Evolutionary conservation across 2,329 filamentous ascomycete genomes (phyloP).

Genomic region (Rhynchosporium agropyri): DNA sequence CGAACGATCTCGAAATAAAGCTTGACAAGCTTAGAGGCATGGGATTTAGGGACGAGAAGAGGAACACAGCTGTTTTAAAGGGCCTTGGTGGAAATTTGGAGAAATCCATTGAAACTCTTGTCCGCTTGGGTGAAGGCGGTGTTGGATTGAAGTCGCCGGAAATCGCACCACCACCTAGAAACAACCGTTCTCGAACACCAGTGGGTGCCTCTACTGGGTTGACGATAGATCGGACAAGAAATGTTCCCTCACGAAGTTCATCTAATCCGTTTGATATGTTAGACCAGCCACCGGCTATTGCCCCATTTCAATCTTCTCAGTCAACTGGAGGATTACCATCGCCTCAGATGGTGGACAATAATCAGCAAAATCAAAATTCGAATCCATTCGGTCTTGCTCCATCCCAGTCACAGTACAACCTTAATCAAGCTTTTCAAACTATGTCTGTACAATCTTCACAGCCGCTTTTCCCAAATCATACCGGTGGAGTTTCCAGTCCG

Average conservation of each 20-base stretch:
- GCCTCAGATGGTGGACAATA: constrained; percentile 47
- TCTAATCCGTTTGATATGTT: constrained; percentile 70
- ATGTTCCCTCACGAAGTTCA: constrained; percentile 44
- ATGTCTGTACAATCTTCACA: constrained; percentile 65
- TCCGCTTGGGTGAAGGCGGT: constrained; percentile 76
- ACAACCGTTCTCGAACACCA: constrained; percentile 57
- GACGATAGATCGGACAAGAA: constrained; percentile 37
- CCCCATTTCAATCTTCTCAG: constrained; percentile 66
- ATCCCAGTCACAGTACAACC: constrained; percentile 47
- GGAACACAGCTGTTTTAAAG: constrained; percentile 80
- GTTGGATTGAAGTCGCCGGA: constrained; percentile 34
- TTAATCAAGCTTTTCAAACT: constrained; percentile 69
- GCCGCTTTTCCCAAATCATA: constrained; percentile 74
- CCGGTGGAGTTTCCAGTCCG: constrained; percentile 57
- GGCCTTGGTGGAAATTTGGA: constrained; percentile 84
- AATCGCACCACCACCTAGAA: constrained; percentile 16
- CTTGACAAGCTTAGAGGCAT: constrained; percentile 79
- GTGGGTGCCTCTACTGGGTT: constrained; percentile 44
- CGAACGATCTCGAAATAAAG: constrained; percentile 72
- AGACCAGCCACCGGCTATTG: constrained; percentile 44
- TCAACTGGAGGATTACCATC: constrained; percentile 64
- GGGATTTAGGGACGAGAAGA: constrained; percentile 84
- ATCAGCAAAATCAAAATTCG: constrained; percentile 45
- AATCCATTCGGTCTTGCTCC: constrained; percentile 68
- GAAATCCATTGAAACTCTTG: constrained; percentile 80